Evolutionary conservation across 1,284 basidiomycete genomes (phyloP), one percentile per base, ranked within the genome.

Genomic region (Fistulinella staudtii): DNA sequence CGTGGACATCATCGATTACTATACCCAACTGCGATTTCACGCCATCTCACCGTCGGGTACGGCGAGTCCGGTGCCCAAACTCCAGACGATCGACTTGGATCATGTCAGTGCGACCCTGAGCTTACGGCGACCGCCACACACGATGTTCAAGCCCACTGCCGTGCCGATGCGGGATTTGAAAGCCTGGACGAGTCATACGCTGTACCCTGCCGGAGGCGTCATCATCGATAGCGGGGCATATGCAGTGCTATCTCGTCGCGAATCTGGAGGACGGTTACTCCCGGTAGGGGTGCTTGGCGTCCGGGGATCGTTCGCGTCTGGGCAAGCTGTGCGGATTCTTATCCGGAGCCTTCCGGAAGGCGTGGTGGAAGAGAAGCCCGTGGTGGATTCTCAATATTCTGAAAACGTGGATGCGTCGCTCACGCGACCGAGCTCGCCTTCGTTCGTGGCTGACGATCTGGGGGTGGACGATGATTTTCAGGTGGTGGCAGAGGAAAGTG

Each of bases 181-280:
- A 57, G 85, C 91, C 53, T 98, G 94, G 92, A 94, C 95, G 21
- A 80, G 85, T 13, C 93, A 99, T 66, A 97, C 94, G 0, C 74
- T 99, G 20, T 82, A 82, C 49, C 88, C 94, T 0, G 80, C 93
- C 0, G 95, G 96, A 0, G 85, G 80, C 27, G 80, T 99, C 28
- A 74, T 96, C 61, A 84, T 96, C 50, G 94, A 97, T 64, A 69
- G 80, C 23, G 95, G 96, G 1, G 95, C 95, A 0, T 86, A 93
- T 60, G 73, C 78, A 24, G 91, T 96, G 14, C 79, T 98, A 35
- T 84, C 86, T 1, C 79, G 83, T 36, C 76, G 87, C 29, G 85
- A 97, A 64, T 89, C 85, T 2, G 95, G 95, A 8, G 94, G 94
- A 1, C 76, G 95, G 14, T 70, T 99, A 2, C 77, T 99, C 8